Base-by-base conservation (phyloP, 2,329 filamentous ascomycete genomes). In the Trichothecium roseum region DNA sequence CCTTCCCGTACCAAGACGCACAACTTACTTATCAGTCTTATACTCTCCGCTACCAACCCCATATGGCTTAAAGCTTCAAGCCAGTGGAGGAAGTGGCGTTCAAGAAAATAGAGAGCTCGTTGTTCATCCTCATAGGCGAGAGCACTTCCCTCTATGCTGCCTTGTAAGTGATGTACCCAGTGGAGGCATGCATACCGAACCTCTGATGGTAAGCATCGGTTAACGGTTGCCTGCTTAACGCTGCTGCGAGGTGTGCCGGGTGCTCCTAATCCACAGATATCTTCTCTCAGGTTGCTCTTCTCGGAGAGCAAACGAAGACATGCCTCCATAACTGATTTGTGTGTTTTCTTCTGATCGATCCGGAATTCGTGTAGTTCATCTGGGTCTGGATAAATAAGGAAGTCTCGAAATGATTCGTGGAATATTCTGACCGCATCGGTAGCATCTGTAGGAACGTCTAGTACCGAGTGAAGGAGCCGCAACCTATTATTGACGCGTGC, bases 101-200 rank as follows among this genome's bases (percentile, higher is more conserved):
- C 18, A 13, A 32, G 16, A 32, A 32, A 32, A 13, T 10, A 10
- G 30, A 16, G 30, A n/a, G 18, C 30, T 17, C 18, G 13, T 14
- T 12, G 14, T 3, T 32, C 3, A 18, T 32, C 30, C 3, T n/a
- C 17, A 10, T 17, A 32, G 14, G 12, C n/a, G 8, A 3, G n/a
- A n/a, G n/a, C n/a, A n/a, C n/a, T n/a, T n/a, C n/a, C n/a, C n/a
- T 32, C 14, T 3, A 16, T n/a, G 30, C 30, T 17, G 14, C 13
- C 13, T 12, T 32, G 15, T 17, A 14, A 14, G 30, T 32, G 30
- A 12, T 16, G 18, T 10, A 4, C 30, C 30, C 30, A 32, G 30
- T 32, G 18, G 13, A n/a, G 13, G 30, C 30, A 32, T 8, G 30
- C 30, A 32, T 32, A 32, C 30, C 18, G 30, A n/a, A 32, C 30